Base-by-base conservation (phyloP, 768 basidiomycete genomes). In the Boletus tomentosulus region DNA sequence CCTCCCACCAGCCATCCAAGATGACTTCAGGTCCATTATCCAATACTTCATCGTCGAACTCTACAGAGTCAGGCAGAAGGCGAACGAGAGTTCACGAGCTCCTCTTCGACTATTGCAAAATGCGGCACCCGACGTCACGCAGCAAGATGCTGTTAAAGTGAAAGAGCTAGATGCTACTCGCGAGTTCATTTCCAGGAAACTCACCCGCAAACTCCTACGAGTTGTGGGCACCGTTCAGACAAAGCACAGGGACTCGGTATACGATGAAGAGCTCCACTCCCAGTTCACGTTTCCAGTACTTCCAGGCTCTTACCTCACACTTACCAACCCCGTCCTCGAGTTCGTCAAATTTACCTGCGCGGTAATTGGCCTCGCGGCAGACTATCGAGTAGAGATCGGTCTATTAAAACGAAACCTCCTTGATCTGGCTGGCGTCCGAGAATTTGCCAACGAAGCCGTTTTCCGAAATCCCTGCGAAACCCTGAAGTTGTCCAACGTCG, bases 381-480 rank as follows among this genome's bases (percentile, higher is more conserved):
- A 95, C n/a, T 85, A 86, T 58, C 79, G 81, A 25, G 83, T 92
- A 54, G 95, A 99, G 65, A 82, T 97, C 15, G 91, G 92, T 15
- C 74, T 99, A 13, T 71, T 99, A 59, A 91, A 89, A 70, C 84
- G 92, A 35, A 98, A 87, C 66, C 73, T 96, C 13, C 80, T 99
- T 51, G 95, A 98, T 57, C 74, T 98, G 45, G 81, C 95, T 37
- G 85, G 87, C 11, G 78, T 96, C 35, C 83, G 86, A 46, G 93
- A 97, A 68, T 98, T 96, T 62, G 84, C 92, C 7, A 74, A 74
- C 49, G 89, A 94, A 47, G 94, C 94, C 4, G 69, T 78, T 1
- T 99, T 95, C 78, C 83, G 83, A 50, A 97, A 97, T 66, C 95
- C 95, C 0, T 98, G 94, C 73, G 87, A 92, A 66, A 83, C 90